Conservation (phyloP, 2,329 filamentous ascomycete species). For the Hymenoscyphus scutula region DNA sequence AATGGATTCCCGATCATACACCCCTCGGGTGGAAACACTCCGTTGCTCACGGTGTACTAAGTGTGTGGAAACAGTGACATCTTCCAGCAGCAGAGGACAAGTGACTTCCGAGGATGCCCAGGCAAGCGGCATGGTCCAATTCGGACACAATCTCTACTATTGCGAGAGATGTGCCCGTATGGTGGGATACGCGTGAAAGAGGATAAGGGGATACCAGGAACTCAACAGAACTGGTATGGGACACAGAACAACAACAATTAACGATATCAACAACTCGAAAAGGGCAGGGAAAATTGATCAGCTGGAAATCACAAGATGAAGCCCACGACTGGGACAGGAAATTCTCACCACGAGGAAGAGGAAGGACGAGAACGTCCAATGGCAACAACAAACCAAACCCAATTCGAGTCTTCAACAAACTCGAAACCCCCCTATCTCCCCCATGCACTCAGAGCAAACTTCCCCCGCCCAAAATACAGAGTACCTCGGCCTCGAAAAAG, state of each 20-base stretch:
- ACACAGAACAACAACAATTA: constrained; percentile 8
- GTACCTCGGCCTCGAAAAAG: neutral
- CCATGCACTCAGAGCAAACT: neutral
- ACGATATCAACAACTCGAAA: neutral
- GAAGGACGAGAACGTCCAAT: neutral
- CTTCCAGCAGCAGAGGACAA: constrained; percentile 15
- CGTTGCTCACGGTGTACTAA: constrained; percentile 62
- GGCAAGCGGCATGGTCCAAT: constrained; percentile 61
- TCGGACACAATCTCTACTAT: constrained; percentile 65
- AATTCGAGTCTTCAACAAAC: neutral
- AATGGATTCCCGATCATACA: constrained; percentile 19
- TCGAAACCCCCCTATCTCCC: neutral
- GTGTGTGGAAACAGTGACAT: constrained; percentile 56
- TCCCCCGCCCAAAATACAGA: neutral
- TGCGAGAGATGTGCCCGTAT: constrained; percentile 62
- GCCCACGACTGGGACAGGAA: neutral
- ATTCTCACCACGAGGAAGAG: neutral
- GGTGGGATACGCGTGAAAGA: constrained; percentile 58
- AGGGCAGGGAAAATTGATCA: neutral
- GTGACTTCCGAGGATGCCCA: constrained; percentile 53
- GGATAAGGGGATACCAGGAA: neutral
- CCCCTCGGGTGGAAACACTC: constrained; percentile 50
- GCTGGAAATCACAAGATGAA: neutral
- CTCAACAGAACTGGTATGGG: constrained; percentile 8
- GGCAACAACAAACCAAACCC: neutral